These are phyloP conservation scores for Leishmania martiniquensis DNA, from an alignment of 208 protist genomes.

Conservation along the genomic window DNA sequence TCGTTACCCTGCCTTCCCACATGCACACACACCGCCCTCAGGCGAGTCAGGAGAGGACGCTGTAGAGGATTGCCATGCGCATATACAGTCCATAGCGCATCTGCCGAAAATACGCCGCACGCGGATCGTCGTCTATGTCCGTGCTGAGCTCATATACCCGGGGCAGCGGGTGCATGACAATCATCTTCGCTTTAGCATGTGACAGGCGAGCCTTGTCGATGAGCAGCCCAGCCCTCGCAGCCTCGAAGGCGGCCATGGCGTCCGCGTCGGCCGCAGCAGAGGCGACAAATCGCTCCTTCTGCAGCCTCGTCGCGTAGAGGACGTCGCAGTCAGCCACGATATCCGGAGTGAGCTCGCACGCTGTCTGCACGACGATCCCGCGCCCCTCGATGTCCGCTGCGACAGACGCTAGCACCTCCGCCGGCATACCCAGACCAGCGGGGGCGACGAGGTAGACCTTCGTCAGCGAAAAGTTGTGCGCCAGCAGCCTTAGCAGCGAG, in stretches of 20 bases:
- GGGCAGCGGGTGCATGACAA: conserved; percentile 98
- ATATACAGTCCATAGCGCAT: conserved; percentile 98
- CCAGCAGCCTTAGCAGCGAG: conserved; percentile 93
- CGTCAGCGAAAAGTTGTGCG: conserved; percentile 83
- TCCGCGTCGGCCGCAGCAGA: conserved; percentile 44
- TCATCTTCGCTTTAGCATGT: conserved; percentile 88
- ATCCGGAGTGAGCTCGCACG: conserved; percentile 34
- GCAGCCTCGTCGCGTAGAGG: conserved; percentile 97
- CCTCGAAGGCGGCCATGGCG: conserved; percentile 85
- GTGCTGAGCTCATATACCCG: conserved; percentile 96
- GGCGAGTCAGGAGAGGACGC: conserved; percentile 58
- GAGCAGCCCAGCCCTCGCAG: conserved; percentile 71
- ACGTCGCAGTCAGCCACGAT: conserved; percentile 94
- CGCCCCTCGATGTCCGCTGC: conserved; percentile 40
- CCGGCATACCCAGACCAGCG: conserved; percentile 88
- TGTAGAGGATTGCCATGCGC: conserved; percentile 97
- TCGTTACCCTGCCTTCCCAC: too few relatives aligned
- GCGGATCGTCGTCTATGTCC: conserved; percentile 94
- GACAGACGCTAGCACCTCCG: conserved; percentile 74
- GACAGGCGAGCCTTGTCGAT: conserved; percentile 76
- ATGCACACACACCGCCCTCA: too few relatives aligned
- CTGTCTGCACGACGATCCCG: conserved; percentile 45
- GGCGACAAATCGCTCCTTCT: conserved; percentile 96
- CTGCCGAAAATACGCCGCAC: conserved; percentile 98
- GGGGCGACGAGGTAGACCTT: conserved; percentile 93